A percentile compares a stretch with the other conserved stretches of the same genome.
These are phyloP conservation scores for Aspergillus pseudoglaucus DNA, from an alignment of 2,329 filamentous ascomycete genomes.

Conservation along the genomic window DNA sequence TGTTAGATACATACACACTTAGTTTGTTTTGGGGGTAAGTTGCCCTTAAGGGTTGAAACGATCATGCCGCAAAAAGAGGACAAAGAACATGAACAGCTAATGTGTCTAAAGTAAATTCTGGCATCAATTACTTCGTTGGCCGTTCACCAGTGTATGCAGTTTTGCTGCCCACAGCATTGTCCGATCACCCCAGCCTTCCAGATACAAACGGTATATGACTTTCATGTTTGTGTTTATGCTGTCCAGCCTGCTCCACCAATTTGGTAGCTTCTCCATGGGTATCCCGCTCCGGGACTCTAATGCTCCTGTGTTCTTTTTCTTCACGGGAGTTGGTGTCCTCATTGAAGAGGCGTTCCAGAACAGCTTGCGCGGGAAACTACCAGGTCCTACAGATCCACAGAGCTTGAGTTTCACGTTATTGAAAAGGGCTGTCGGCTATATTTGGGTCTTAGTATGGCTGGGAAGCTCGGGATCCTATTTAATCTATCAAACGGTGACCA, in stretches of 20 bases:
- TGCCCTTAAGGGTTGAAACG: too few species aligned
- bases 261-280: constrained; percentile 10
- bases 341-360: neutral
- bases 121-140: constrained; percentile 23
- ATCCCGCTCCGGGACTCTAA: constrained; percentile 12
- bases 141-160: constrained; percentile 13
- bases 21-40: constrained; percentile 25
- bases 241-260: constrained; percentile 20
- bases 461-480: neutral
- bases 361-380: neutral
- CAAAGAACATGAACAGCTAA: neutral
- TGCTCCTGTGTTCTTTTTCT: constrained; percentile 17
- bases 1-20: constrained; percentile 19
- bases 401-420: neutral
- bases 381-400: neutral
- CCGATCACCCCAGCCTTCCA: constrained; percentile 11
- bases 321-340: neutral
- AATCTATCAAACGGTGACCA: neutral
- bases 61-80: neutral
- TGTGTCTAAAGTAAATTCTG: constrained; percentile 18
- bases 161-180: constrained; percentile 16
- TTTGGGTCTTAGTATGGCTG: neutral
- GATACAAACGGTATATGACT: constrained; percentile 21
- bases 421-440: neutral
- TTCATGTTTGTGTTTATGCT: constrained; percentile 22